Evolutionary conservation across 345 rosid genomes (phyloP).

Genomic region (Cardamine occulta): DNA sequence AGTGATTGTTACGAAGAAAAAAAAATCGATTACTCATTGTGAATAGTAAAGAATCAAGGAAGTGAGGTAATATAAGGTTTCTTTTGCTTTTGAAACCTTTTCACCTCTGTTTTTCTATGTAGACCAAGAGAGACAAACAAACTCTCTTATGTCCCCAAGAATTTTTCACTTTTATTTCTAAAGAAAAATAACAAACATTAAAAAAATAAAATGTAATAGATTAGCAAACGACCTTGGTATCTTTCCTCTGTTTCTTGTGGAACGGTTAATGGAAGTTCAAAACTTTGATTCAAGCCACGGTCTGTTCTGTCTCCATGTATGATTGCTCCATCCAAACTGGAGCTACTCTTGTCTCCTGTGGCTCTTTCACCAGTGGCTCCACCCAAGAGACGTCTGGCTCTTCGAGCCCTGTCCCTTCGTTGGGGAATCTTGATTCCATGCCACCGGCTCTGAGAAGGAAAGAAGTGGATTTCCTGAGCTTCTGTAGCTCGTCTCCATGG

Average conservation of each 20-base stretch:
- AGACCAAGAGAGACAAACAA: conserved; percentile 33
- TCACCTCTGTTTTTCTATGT: conserved; percentile 40
- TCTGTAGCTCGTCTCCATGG: conserved; percentile 73
- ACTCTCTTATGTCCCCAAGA: conserved; percentile 23
- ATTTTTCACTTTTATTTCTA: conserved; percentile 28
- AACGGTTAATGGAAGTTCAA: conserved; percentile 36
- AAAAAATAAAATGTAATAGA: conserved; percentile 40
- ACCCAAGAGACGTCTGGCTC: conserved; percentile 88
- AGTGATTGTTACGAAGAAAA: conserved; percentile 4
- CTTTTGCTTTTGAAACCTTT: conserved; percentile 31
- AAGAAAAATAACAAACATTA: conserved; percentile 32
- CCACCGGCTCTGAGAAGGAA: conserved; percentile 56
- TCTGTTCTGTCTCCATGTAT: conserved; percentile 79
- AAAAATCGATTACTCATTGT: conserved; percentile 31
- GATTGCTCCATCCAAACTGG: conserved; percentile 82
- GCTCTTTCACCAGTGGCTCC: conserved; percentile 68
- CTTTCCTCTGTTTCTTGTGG: conserved; percentile 19
- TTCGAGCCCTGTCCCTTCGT: conserved; percentile 39
- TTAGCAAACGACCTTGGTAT: conserved; percentile 36
- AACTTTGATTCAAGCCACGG: conserved; percentile 58
- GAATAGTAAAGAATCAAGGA: conserved; percentile 39
- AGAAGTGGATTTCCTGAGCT: conserved; percentile 72
- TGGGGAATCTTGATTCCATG: conserved; percentile 28
- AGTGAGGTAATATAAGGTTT: conserved; percentile 34
- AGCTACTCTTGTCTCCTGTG: conserved; percentile 44